Percentiles rank a stretch among this genome's conserved stretches.
Evolutionary conservation across 225 moss, liverwort and hornwort genomes (phyloP).

Genomic region (Rhytidiadelphus loreus): DNA sequence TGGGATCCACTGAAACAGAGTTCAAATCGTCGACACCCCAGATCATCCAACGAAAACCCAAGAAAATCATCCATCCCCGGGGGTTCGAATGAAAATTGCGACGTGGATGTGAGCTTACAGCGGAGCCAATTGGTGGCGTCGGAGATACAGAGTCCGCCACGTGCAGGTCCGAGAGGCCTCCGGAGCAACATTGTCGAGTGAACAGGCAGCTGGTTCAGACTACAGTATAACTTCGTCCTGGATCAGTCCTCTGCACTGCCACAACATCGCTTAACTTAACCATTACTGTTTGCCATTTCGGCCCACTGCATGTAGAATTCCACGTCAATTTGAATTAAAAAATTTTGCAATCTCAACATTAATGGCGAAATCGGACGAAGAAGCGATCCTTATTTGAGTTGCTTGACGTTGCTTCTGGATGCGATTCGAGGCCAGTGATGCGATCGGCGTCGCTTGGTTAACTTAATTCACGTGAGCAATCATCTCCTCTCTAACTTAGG

Average conservation of each 20-base stretch:
- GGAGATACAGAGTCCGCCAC: not conserved
- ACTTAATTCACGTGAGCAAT: not conserved
- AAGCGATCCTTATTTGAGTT: too few relatives aligned
- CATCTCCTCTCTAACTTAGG: not conserved
- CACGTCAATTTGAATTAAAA: not conserved
- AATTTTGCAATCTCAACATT: not conserved
- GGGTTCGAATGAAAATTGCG: not conserved
- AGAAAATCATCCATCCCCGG: not conserved
- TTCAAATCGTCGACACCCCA: not conserved
- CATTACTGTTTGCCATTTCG: not conserved
- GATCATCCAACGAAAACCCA: not conserved
- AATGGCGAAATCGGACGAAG: not conserved
- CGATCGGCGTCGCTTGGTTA: not conserved
- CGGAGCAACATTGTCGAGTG: not conserved
- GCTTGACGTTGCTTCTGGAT: not conserved
- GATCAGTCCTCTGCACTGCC: not conserved
- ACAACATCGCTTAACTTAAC: not conserved
- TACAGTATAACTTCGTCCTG: not conserved
- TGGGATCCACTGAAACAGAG: not conserved
- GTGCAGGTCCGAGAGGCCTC: not conserved
- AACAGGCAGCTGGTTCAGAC: not conserved
- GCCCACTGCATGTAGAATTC: not conserved
- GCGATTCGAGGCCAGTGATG: not conserved
- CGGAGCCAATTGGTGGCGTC: not conserved
- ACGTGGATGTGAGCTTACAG: not conserved